phyloP scores from a whole-genome alignment of 495 filamentous ascomycete species.

The Parathielavia appendiculata region DNA sequence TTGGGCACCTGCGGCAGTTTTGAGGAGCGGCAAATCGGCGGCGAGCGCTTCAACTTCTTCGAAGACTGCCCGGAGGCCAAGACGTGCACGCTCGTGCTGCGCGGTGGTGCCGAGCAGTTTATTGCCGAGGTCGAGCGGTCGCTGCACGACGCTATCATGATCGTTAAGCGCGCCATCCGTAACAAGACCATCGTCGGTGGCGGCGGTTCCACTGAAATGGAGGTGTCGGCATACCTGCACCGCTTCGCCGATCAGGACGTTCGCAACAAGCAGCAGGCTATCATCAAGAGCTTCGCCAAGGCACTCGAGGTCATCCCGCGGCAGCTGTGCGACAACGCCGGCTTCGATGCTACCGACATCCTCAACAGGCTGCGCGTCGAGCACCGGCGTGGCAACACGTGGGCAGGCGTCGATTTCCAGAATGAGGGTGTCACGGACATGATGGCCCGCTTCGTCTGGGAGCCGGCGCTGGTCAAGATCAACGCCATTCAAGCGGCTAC shows the following conservation, averaged over 20 bases:
- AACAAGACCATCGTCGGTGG: slow-evolving; percentile 92
- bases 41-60: slow-evolving; percentile 97
- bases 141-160: slow-evolving; percentile 98
- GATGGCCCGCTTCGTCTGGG: slow-evolving; percentile 92
- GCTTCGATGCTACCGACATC: slow-evolving; percentile 97
- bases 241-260: slow-evolving; percentile 86
- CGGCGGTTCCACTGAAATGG: slow-evolving; percentile 95
- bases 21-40: slow-evolving; percentile 94
- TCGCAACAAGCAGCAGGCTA: slow-evolving; percentile 88
- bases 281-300: slow-evolving; percentile 97
- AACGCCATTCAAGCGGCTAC: slow-evolving; percentile 96
- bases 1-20: slow-evolving; percentile 87
- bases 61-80: slow-evolving; percentile 90
- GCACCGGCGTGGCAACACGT: slow-evolving; percentile 82
- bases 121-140: slow-evolving; percentile 97
- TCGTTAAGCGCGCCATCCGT: slow-evolving; percentile 93
- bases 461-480: slow-evolving; percentile 90
- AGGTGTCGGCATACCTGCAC: slow-evolving; percentile 87
- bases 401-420: slow-evolving; percentile 93
- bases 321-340: slow-evolving; percentile 96
- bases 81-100: slow-evolving; percentile 92
- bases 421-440: slow-evolving; percentile 90
- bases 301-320: slow-evolving; percentile 94
- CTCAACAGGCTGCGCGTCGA: slow-evolving; percentile 91
- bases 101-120: slow-evolving; percentile 97